Evolutionary conservation across 108 stramenopile genomes (phyloP), one percentile per base, ranked within the genome.

Genomic region (Cylindrotheca closterium): DNA sequence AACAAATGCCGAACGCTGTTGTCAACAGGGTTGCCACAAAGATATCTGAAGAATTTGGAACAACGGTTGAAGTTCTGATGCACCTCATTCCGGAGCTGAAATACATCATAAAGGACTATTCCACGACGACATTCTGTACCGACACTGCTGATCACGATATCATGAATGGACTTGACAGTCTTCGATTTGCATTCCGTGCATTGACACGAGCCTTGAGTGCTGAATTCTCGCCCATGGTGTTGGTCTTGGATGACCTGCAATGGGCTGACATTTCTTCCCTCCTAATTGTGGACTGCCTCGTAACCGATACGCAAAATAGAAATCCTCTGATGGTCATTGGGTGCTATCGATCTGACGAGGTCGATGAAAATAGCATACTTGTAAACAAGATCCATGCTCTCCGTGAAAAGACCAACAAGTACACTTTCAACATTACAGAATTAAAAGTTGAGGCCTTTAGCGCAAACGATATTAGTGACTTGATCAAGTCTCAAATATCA

Each of bases 211-310:
- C 5, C 33, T 27, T 59, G 10, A 30, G 58, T 29, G 25, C 26
- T 17, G 27, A 49, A 18, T 62, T 37, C 29, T 5, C 26, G 3
- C 62, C 62, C 10, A 15, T n/a, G n/a, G n/a, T n/a, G n/a, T n/a
- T n/a, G n/a, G n/a, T n/a, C n/a, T n/a, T n/a, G n/a, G n/a, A n/a
- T n/a, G n/a, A n/a, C n/a, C n/a, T n/a, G n/a, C n/a, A n/a, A n/a
- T n/a, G n/a, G n/a, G n/a, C n/a, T n/a, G 63, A n/a, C 61, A 71
- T 7, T 1, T 59, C 68, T 4, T 79, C 78, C 1, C 65, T 82
- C 25, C 73, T 71, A 15, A 10, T 86, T n/a, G 51, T 82, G 15
- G 18, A 48, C 2, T 65, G 53, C 10, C 47, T 80, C 18, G 34
- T 67, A 10, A 34, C 73, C 24, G 66, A 61, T 30, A 49, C 50